Percentiles rank a stretch among this genome's conserved stretches.
These are phyloP conservation scores for Dictyophora rubrovolvata DNA, from an alignment of 768 basidiomycete species.

Conservation along the genomic window DNA sequence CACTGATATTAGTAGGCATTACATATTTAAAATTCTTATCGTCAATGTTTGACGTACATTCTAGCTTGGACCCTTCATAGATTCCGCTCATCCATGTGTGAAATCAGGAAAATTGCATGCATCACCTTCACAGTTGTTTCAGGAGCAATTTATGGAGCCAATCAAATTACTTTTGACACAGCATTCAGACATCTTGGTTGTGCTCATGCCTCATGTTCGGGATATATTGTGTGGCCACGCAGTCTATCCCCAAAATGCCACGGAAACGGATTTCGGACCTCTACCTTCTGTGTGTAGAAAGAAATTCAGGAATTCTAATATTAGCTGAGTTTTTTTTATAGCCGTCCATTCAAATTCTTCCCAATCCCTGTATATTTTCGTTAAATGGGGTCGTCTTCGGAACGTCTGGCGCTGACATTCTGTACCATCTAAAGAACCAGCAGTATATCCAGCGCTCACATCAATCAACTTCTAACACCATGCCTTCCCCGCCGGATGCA, in stretches of 20 bases:
- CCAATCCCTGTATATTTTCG: slow-evolving; percentile 82
- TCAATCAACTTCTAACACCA: slow-evolving; percentile 33
- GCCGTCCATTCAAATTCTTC: slow-evolving; percentile 69
- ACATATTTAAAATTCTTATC: background rate
- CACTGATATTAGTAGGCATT: slow-evolving; percentile 59
- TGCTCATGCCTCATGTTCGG: slow-evolving; percentile 73
- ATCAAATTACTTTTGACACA: slow-evolving; percentile 47
- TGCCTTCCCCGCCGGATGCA: slow-evolving; percentile 39
- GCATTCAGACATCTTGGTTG: slow-evolving; percentile 58
- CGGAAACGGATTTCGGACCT: slow-evolving; percentile 32
- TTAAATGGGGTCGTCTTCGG: slow-evolving; percentile 78
- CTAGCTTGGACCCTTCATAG: slow-evolving; percentile 89
- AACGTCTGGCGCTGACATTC: slow-evolving; percentile 71
- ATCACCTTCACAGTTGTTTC: slow-evolving; percentile 59
- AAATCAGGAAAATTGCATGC: slow-evolving; percentile 63
- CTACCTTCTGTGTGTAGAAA: slow-evolving; percentile 40
- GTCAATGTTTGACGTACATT: background rate
- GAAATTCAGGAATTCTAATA: background rate
- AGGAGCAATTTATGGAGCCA: slow-evolving; percentile 45
- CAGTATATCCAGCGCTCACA: slow-evolving; percentile 62
- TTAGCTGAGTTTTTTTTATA: background rate
- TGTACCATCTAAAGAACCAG: slow-evolving; percentile 84
- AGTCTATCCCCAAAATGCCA: slow-evolving; percentile 75
- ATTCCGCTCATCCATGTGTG: slow-evolving; percentile 62
- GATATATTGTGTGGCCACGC: slow-evolving; percentile 73